Conservation (phyloP, 1,284 basidiomycete species). For the Rhizopogon parksii region DNA sequence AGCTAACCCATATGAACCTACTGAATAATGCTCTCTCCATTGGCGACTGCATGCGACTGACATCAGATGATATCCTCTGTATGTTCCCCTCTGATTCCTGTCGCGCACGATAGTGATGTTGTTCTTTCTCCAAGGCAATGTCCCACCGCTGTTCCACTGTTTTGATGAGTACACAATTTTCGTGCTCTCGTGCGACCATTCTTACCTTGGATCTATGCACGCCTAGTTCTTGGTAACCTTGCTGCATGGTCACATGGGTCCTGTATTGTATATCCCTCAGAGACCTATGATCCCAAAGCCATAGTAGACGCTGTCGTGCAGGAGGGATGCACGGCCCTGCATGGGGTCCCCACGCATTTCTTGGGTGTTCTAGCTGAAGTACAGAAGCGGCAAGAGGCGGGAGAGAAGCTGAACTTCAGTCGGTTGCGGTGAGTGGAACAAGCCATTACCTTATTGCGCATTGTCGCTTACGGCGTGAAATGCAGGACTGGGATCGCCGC, state of each 20-base stretch:
- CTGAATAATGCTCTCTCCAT: constrained; percentile 74
- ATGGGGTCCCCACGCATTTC: constrained; percentile 84
- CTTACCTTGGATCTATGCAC: constrained; percentile 29
- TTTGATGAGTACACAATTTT: constrained; percentile 61
- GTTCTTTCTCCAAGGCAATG: constrained; percentile 47
- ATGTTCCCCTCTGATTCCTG: constrained; percentile 19
- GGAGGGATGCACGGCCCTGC: constrained; percentile 70
- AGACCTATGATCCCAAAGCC: constrained; percentile 54
- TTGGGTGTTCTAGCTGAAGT: constrained; percentile 66
- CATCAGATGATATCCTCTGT: constrained; percentile 62
- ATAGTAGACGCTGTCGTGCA: constrained; percentile 61
- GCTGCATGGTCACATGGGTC: constrained; percentile 73
- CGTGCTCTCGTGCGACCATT: constrained; percentile 3
- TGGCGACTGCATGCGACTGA: constrained; percentile 63
- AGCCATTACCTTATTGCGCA: background rate
- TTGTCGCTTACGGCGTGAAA: background rate
- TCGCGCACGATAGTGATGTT: constrained; percentile 1
- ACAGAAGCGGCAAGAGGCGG: constrained; percentile 41
- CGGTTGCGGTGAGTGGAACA: constrained; percentile 44
- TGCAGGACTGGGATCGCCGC: constrained; percentile 73
- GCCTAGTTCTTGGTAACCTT: constrained; percentile 76
- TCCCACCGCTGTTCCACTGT: constrained; percentile 78
- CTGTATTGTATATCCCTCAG: constrained; percentile 70
- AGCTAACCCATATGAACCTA: constrained; percentile 73
- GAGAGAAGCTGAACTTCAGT: constrained; percentile 41